Conservation (phyloP, 371 early-diverging fungal genomes). For the Capillidium heterosporum region DNA sequence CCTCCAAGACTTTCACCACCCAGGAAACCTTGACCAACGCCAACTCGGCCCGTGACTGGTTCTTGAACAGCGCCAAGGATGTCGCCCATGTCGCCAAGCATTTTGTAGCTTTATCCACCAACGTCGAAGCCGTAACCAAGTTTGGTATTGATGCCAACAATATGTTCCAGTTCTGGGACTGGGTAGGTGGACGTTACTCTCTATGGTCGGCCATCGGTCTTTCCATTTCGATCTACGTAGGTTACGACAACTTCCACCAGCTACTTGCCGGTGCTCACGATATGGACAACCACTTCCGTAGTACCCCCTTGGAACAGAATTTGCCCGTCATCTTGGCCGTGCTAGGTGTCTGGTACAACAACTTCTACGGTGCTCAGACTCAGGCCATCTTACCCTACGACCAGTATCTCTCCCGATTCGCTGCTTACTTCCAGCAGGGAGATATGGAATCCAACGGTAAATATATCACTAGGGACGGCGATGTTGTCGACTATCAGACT, state of each 20-base stretch:
- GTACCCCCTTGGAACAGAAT: constrained; percentile 73
- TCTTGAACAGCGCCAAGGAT: constrained; percentile 64
- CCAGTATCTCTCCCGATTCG: constrained; percentile 91
- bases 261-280: constrained; percentile 86
- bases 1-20: constrained; percentile 98
- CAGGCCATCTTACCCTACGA: constrained; percentile 96
- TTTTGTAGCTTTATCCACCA: constrained; percentile 97
- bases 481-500: constrained; percentile 60
- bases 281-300: constrained; percentile 92
- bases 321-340: constrained; percentile 84
- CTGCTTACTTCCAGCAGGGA: constrained; percentile 96
- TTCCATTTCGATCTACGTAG: constrained; percentile 88
- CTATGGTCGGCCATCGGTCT: constrained; percentile 97
- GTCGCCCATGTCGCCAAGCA: constrained; percentile 91
- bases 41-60: constrained; percentile 84
- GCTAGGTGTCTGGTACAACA: constrained; percentile 97
- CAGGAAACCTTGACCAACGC: constrained; percentile 98
- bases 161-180: constrained; percentile 99
- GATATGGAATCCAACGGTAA: constrained; percentile 99
- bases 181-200: constrained; percentile 99
- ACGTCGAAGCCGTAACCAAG: constrained; percentile 69
- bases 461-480: constrained; percentile 65
- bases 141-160: constrained; percentile 87
- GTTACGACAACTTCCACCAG: constrained; percentile 87
- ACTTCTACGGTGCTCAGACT: constrained; percentile 87